A percentile compares a stretch with the other conserved stretches of the same genome.
Conservation (phyloP, 345 rosid genomes). For the Microthlaspi erraticum region DNA sequence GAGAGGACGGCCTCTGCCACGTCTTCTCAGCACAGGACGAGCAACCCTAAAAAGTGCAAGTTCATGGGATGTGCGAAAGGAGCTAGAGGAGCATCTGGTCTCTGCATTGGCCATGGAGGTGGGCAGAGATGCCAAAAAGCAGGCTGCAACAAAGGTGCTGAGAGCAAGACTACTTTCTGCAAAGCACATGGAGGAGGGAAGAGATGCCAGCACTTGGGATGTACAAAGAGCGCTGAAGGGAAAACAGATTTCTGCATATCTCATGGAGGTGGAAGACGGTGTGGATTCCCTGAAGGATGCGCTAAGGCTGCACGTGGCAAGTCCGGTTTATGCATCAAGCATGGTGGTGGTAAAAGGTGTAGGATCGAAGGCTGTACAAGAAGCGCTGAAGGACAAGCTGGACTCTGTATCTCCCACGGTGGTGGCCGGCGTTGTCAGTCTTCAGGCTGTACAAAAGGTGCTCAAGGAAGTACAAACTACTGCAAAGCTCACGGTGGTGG, state of each 20-base stretch:
- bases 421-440: conserved; percentile 91
- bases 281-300: conserved; percentile 75
- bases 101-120: conserved; percentile 95
- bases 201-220: conserved; percentile 91
- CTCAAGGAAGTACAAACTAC: conserved; percentile 92
- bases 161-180: conserved; percentile 93
- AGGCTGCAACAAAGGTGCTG: conserved; percentile 92
- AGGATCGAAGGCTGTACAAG: conserved; percentile 75
- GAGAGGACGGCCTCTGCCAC: conserved; percentile 61
- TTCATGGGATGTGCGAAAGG: conserved; percentile 82
- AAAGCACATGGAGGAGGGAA: conserved; percentile 96
- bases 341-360: conserved; percentile 97
- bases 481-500: conserved; percentile 99
- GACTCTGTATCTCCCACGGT: conserved; percentile 95
- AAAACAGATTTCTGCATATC: conserved; percentile 89
- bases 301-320: conserved; percentile 90
- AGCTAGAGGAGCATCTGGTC: conserved; percentile 91
- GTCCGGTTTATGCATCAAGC: conserved; percentile 92
- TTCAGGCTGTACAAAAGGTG: conserved; percentile 71
- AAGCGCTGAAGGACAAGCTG: conserved; percentile 97
- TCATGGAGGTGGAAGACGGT: conserved; percentile 94
- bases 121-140: conserved; percentile 91
- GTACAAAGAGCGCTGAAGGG: conserved; percentile 97
- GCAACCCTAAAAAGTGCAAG: conserved; percentile 72
- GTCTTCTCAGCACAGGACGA: conserved; percentile 56